These are phyloP conservation scores for Ogataea methanolica DNA, from an alignment of 805 yeast species.

Conservation along the genomic window DNA sequence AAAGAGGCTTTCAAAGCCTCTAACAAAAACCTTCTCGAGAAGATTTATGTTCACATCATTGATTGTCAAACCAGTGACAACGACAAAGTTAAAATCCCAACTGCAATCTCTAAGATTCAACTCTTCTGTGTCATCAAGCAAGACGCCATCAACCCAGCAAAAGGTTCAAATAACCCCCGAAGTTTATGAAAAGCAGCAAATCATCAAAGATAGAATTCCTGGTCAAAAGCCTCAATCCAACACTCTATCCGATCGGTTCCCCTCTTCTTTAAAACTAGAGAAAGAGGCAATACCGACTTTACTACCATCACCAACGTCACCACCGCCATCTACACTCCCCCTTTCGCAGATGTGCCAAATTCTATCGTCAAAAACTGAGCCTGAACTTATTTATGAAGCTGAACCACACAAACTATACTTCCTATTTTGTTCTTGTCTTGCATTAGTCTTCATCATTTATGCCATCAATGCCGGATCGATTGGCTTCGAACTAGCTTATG, in stretches of 20 bases:
- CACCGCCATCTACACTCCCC: slow-evolving; percentile 58
- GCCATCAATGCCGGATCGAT: slow-evolving; percentile 42
- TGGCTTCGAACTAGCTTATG: slow-evolving; percentile 24
- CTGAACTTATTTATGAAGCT: slow-evolving; percentile 76
- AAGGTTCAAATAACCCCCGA: slow-evolving; percentile 13
- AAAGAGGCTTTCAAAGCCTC: no score
- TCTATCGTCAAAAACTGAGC: slow-evolving; percentile 46
- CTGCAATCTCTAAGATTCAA: background rate
- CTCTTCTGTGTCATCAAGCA: slow-evolving; percentile 3
- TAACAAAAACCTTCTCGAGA: no score
- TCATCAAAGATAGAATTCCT: slow-evolving; percentile 46
- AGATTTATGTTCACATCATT: no score
- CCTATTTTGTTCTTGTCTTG: slow-evolving; percentile 61
- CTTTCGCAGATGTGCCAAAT: slow-evolving; percentile 60
- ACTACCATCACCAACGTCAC: slow-evolving; percentile 73
- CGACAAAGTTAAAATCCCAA: no score
- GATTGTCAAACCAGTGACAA: no score
- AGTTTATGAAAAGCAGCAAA: slow-evolving; percentile 21
- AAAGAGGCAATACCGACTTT: slow-evolving; percentile 63
- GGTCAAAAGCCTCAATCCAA: slow-evolving; percentile 46
- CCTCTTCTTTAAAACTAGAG: slow-evolving; percentile 55
- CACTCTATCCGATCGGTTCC: slow-evolving; percentile 53
- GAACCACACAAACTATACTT: slow-evolving; percentile 80
- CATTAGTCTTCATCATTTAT: slow-evolving; percentile 65
- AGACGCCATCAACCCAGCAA: background rate